Conservation (phyloP, 2,329 filamentous ascomycete genomes). For the Aciculosporium take region DNA sequence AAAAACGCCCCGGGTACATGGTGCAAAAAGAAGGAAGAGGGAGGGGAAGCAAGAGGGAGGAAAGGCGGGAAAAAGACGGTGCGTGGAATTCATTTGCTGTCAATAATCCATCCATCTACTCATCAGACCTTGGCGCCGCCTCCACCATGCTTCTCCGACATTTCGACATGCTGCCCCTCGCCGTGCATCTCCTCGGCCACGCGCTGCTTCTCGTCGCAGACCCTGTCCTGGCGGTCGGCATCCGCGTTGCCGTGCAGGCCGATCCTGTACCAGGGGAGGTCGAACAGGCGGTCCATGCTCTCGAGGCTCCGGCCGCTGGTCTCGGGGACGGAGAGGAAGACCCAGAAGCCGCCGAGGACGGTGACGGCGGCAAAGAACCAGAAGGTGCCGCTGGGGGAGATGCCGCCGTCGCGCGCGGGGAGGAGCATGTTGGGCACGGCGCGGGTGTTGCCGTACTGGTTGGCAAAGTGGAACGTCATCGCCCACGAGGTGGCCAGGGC, state of each 20-base stretch:
- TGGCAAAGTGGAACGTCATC: slow-evolving; percentile 68
- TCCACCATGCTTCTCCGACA: too few species aligned
- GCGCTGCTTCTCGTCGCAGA: slow-evolving; percentile 29
- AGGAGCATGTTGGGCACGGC: slow-evolving; percentile 66
- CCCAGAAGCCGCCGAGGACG: slow-evolving; percentile 52
- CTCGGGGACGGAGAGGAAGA: slow-evolving; percentile 60
- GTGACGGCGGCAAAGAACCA: slow-evolving; percentile 62
- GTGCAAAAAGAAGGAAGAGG: too few species aligned
- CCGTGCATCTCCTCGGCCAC: slow-evolving; percentile 18
- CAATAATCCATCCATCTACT: too few species aligned
- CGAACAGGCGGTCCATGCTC: slow-evolving; percentile 59
- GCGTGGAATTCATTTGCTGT: too few species aligned
- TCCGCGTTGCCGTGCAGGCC: slow-evolving; percentile 42
- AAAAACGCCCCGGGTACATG: too few species aligned
- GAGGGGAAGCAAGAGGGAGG: too few species aligned
- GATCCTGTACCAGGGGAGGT: slow-evolving; percentile 61
- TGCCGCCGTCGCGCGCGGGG: slow-evolving; percentile 26
- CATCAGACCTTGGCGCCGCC: too few species aligned
- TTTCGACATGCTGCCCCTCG: slow-evolving; percentile 23
- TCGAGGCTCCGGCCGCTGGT: slow-evolving; percentile 52
- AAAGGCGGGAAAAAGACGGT: too few species aligned
- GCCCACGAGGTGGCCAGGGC: slow-evolving; percentile 56
- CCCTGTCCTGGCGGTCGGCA: slow-evolving; percentile 32
- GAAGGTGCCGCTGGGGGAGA: slow-evolving; percentile 54
- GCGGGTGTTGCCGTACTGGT: slow-evolving; percentile 64